Base-by-base conservation (phyloP, 768 basidiomycete genomes). In the Russula brevipes region DNA sequence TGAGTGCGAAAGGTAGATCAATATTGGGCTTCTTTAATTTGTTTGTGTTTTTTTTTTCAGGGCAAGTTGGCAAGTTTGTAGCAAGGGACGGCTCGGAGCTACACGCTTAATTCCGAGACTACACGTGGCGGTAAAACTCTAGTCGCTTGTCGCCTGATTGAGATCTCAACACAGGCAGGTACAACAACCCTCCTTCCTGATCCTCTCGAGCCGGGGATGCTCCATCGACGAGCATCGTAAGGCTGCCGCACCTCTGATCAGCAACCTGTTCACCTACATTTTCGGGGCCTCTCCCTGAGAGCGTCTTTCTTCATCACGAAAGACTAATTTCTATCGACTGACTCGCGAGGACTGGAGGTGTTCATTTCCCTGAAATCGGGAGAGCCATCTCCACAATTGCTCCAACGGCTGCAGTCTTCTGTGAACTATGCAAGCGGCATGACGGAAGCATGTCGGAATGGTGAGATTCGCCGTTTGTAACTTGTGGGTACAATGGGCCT, bases 81-180 rank as follows among this genome's bases (percentile, higher is more conserved):
- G 61, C 55, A 63, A 63, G 62, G 62, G 42, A 63, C 57, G 44
- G n/a, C 49, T 55, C 63, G 63, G 63, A 60, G 58, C 11, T 60
- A 54, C 5, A 60, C 59, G 63, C 63, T 55, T 64, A 64, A 60
- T 64, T 60, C 63, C 63, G 63, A 60, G 38, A 39, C 35, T 16
- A 50, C 59, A 55, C 63, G 58, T 55, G 63, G 50, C 35, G 38
- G 45, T 16, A 47, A 59, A 54, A 47, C 52, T 46, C 45, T 54
- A 54, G 57, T 58, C 45, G 62, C 30, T 63, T 47, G 57, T 50
- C 63, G 44, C 63, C 44, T 60, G 58, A 64, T 64, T 63, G 19
- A 45, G 63, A 64, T 64, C 63, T 54, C 46, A 50, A 64, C 39
- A 54, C 54, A 64, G 58, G 58, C 63, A 64, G 24, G 24, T 24